These are phyloP conservation scores for Rhypophila decipiens DNA, from an alignment of 495 filamentous ascomycete species.

Conservation along the genomic window DNA sequence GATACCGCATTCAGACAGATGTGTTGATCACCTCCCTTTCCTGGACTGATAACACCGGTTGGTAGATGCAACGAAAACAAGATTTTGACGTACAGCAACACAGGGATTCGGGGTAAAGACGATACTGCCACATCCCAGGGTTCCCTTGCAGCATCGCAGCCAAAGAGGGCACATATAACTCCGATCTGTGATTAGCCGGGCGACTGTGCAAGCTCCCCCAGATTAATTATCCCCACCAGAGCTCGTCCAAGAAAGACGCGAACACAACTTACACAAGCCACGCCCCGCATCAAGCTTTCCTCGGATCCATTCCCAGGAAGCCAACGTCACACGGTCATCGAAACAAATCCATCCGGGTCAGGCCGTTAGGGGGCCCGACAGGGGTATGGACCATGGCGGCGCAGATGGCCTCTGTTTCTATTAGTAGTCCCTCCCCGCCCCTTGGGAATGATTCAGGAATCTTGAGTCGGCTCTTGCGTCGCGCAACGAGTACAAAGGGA, in stretches of 20 bases:
- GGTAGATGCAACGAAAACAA: background rate
- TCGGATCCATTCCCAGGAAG: background rate
- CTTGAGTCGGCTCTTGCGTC: slow-evolving; percentile 9
- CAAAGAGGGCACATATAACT: no score
- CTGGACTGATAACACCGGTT: background rate
- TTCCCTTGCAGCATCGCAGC: no score
- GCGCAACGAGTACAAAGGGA: slow-evolving; percentile 4
- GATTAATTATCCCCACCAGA: no score
- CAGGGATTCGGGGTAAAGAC: background rate
- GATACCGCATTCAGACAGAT: no score
- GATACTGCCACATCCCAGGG: background rate
- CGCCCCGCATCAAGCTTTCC: no score
- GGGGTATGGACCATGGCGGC: background rate
- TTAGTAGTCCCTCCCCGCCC: slow-evolving; percentile 11
- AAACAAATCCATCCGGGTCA: background rate
- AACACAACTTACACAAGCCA: no score
- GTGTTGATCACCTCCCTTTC: background rate
- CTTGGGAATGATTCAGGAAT: slow-evolving; percentile 1
- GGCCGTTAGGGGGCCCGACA: background rate
- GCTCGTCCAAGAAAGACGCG: no score
- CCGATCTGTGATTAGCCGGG: background rate
- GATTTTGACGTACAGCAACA: background rate
- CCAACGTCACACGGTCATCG: slow-evolving; percentile 1
- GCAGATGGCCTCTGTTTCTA: slow-evolving; percentile 4
- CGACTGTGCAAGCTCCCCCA: slow-evolving; percentile 3